Conservation (phyloP, 192 early-diverging fungal genomes). For the Entrophospora sp. region DNA sequence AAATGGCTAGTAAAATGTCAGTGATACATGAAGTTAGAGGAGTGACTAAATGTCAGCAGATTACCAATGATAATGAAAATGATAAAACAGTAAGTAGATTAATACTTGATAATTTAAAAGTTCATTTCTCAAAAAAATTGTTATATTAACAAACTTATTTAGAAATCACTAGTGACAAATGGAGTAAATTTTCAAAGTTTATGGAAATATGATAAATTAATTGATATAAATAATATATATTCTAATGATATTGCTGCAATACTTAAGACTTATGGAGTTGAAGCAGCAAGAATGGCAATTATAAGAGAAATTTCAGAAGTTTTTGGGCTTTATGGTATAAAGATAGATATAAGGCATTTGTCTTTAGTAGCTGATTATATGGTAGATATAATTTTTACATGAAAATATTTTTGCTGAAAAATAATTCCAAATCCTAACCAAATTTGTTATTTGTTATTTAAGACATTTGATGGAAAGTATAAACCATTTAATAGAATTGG, state of each 20-base stretch:
- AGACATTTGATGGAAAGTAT: conserved; percentile 97
- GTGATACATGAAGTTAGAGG: conserved; percentile 83
- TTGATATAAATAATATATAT: conserved; percentile 81
- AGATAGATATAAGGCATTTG: conserved; percentile 90
- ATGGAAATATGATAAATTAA: conserved; percentile 67
- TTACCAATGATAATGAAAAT: conserved; percentile 67
- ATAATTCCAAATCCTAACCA: background rate
- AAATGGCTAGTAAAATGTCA: conserved; percentile 60
- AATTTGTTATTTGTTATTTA: background rate
- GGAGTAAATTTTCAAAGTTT: conserved; percentile 88
- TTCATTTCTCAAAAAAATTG: background rate
- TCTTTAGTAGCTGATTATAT: conserved; percentile 97
- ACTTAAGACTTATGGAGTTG: conserved; percentile 90
- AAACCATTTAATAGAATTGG: conserved; percentile 97
- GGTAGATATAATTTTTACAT: conserved; percentile 37
- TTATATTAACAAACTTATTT: background rate
- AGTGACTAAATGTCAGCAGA: conserved; percentile 71
- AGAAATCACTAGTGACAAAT: conserved; percentile 68
- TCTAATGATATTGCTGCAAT: conserved; percentile 98
- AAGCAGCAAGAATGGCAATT: conserved; percentile 88
- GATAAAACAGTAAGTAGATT: conserved; percentile 53
- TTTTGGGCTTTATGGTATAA: conserved; percentile 91
- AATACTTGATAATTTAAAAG: background rate
- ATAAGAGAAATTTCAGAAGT: conserved; percentile 88
- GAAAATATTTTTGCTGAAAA: background rate